Percentiles rank a stretch among this genome's conserved stretches.
These are phyloP conservation scores for Penicillium hordei DNA, from an alignment of 2,329 filamentous ascomycete genomes.

Conservation along the genomic window DNA sequence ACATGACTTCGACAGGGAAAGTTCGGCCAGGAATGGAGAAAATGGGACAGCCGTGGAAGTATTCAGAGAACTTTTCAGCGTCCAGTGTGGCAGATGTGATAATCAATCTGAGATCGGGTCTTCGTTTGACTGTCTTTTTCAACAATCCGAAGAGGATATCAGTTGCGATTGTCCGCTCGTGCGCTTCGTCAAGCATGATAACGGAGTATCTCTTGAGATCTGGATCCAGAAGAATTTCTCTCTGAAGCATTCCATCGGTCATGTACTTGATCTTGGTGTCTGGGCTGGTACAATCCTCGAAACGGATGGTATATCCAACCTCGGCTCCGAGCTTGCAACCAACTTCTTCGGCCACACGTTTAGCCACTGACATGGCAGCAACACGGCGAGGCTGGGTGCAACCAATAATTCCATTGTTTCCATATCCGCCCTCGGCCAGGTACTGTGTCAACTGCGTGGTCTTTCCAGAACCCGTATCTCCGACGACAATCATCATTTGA, in stretches of 20 bases:
- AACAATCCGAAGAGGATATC: constrained; percentile 92
- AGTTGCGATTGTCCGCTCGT: constrained; percentile 94
- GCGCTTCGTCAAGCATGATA: constrained; percentile 97
- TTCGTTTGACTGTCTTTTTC: constrained; percentile 85
- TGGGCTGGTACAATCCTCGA: constrained; percentile 88
- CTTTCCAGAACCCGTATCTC: constrained; percentile 95
- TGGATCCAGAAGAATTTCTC: constrained; percentile 90
- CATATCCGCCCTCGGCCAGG: constrained; percentile 87
- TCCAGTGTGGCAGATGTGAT: constrained; percentile 96
- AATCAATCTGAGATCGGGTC: constrained; percentile 88
- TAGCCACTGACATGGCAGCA: constrained; percentile 94
- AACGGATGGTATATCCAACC: constrained; percentile 96
- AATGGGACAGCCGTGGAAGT: constrained; percentile 94
- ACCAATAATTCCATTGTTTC: constrained; percentile 82
- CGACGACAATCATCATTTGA: constrained; percentile 91
- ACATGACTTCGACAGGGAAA: constrained; percentile 93
- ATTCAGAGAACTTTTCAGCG: constrained; percentile 94
- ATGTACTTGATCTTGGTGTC: constrained; percentile 97
- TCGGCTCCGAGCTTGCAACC: constrained; percentile 87
- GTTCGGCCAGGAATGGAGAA: constrained; percentile 95
- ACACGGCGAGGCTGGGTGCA: constrained; percentile 97
- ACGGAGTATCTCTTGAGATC: constrained; percentile 87
- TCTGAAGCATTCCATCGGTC: constrained; percentile 97
- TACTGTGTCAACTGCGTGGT: constrained; percentile 97
- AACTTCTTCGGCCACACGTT: constrained; percentile 94